phyloP scores from a whole-genome alignment of 139 green algal species.

The Chlamydomonas schloesseri region DNA sequence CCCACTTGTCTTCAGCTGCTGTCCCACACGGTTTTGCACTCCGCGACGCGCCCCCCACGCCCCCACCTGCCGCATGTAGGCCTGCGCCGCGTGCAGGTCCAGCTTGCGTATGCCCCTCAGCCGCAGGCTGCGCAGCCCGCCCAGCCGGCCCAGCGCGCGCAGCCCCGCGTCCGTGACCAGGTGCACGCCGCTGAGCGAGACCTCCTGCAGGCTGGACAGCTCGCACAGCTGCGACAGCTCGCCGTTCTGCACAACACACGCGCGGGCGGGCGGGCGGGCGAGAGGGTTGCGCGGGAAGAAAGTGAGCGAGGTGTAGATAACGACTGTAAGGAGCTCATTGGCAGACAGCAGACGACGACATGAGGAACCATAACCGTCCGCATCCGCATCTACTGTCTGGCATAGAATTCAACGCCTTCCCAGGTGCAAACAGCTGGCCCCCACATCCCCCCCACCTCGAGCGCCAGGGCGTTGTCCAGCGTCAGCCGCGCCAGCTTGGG shows the following conservation, averaged over 20 bases:
- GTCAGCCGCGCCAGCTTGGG: conserved; percentile 4
- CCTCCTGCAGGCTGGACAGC: not conserved
- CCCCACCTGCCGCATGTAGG: conserved; percentile 13
- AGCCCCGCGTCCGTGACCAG: conserved; percentile 35
- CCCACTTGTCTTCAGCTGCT: too few species aligned
- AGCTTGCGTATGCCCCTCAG: conserved; percentile 34
- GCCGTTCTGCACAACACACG: conserved; percentile 18
- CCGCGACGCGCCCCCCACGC: too few species aligned
- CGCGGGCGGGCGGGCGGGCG: too few species aligned
- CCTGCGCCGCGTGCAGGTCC: conserved; percentile 32
- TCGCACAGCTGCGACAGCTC: conserved; percentile 28
- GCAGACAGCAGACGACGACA: too few species aligned
- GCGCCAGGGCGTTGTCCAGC: conserved; percentile 35
- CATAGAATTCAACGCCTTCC: too few species aligned
- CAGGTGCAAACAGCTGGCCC: too few species aligned
- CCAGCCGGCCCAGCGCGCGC: conserved; percentile 16
- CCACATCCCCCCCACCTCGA: conserved; percentile 29
- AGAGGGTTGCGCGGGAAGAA: not conserved
- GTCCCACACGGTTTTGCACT: too few species aligned
- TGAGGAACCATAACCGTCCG: too few species aligned
- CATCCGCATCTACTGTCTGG: too few species aligned
- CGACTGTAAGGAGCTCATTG: too few species aligned
- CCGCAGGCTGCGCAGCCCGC: not conserved
- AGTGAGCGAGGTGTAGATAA: too few species aligned
- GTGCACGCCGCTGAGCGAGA: conserved; percentile 10